These are phyloP conservation scores for Vanderwaltozyma tropicalis DNA, from an alignment of 805 yeast genomes.

Conservation along the genomic window DNA sequence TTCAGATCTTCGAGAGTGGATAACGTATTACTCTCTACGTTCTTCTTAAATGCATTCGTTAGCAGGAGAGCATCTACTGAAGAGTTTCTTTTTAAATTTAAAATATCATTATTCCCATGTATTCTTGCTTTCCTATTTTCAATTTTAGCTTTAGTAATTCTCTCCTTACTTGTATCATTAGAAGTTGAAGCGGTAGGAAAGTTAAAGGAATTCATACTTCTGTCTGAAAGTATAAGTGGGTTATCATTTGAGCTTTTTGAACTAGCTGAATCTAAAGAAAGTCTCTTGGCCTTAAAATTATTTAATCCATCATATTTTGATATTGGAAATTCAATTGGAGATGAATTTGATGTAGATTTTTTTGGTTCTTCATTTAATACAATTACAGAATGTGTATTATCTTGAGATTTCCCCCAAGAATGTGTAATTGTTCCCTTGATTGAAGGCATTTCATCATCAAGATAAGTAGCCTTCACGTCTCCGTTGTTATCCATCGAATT, in stretches of 20 bases:
- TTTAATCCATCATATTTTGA: too few relatives aligned
- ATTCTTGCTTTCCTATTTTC: slow-evolving; percentile 19
- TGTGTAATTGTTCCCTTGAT: slow-evolving; percentile 41
- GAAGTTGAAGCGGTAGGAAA: too few relatives aligned
- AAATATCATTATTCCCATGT: slow-evolving; percentile 22
- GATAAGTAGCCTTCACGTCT: neutral
- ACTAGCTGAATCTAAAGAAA: too few relatives aligned
- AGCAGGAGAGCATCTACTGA: slow-evolving; percentile 1
- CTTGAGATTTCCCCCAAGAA: slow-evolving; percentile 35
- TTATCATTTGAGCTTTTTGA: too few relatives aligned
- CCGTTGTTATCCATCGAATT: too few relatives aligned
- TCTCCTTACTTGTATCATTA: neutral
- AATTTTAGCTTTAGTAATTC: slow-evolving; percentile 4
- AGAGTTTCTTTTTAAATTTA: slow-evolving; percentile 9
- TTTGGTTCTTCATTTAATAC: slow-evolving; percentile 10
- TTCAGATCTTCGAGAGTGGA: too few relatives aligned
- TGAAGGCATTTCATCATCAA: slow-evolving; percentile 20
- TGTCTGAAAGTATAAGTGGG: too few relatives aligned
- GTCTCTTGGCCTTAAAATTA: too few relatives aligned
- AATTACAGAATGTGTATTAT: slow-evolving; percentile 15
- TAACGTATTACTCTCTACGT: neutral
- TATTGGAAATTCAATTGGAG: too few relatives aligned
- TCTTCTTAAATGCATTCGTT: neutral
- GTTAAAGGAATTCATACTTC: too few relatives aligned
- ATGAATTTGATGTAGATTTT: neutral